These are phyloP conservation scores for Aspergillus bertholletiae DNA, from an alignment of 495 filamentous ascomycete genomes.

Conservation along the genomic window DNA sequence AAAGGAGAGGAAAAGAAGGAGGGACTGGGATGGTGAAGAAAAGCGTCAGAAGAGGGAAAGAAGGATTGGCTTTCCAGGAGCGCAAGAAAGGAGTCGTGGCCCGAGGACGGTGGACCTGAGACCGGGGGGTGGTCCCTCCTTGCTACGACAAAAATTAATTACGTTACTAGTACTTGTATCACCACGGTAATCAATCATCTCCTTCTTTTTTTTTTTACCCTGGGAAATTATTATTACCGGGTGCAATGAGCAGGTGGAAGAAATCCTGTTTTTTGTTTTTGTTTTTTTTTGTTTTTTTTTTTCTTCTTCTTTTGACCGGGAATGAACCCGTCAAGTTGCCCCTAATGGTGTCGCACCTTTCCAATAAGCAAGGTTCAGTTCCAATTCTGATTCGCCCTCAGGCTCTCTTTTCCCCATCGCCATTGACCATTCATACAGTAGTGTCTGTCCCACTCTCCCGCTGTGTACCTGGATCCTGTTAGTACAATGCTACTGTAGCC, in stretches of 20 bases:
- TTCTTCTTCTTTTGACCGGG: constrained; percentile 6
- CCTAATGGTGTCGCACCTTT: constrained; percentile 13
- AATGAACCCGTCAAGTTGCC: constrained; percentile 9
- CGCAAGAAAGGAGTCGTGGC: constrained; percentile 37
- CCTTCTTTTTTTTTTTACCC: background rate
- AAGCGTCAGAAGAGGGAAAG: constrained; percentile 19
- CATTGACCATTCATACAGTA: constrained; percentile 2
- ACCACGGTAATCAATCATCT: background rate
- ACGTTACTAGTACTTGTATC: constrained; percentile 1
- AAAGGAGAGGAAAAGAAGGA: constrained; percentile 32
- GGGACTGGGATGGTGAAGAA: constrained; percentile 21
- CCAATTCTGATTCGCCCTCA: constrained; percentile 6
- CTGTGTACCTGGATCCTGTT: no score
- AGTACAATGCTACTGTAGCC: no score
- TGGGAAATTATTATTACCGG: background rate
- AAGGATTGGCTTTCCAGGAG: constrained; percentile 19
- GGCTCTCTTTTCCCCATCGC: background rate
- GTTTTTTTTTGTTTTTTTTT: no score
- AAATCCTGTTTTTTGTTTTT: constrained; percentile 9
- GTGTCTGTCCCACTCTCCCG: background rate
- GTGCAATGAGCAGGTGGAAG: background rate
- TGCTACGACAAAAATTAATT: constrained; percentile 1
- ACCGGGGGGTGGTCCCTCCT: constrained; percentile 14
- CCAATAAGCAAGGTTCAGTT: constrained; percentile 2
- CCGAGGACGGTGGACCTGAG: constrained; percentile 25